Base-by-base conservation (phyloP, 2,329 filamentous ascomycete species). In the Alternaria triticina region DNA sequence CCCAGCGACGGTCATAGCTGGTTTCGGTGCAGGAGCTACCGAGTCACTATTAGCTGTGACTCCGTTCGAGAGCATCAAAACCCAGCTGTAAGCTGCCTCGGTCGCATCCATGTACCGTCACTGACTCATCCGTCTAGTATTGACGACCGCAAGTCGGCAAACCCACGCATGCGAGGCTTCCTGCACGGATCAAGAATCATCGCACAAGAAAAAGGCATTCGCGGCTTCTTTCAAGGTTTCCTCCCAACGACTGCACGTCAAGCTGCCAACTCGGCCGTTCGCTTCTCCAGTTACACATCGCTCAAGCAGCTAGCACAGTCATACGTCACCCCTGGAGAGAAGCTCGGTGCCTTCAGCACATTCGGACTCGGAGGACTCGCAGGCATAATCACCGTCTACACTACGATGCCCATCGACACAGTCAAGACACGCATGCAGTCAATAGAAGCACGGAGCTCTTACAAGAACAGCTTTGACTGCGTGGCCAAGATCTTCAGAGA, bases 351-450 rank as follows among this genome's bases (percentile, higher is more conserved):
- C 4, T 81, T 93, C 0, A 92, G 91, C 67, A 99, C 96, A 0
- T 99, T 99, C 77, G 93, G 88, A 2, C 93, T 97, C 72, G 96
- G 96, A 57, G 95, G 92, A 22, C 82, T 96, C 23, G 95, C 96
- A 0, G 96, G 96, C 3, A 82, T 96, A 6, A 94, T 98, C 66
- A 99, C 96, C 1, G 96, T 99, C 59, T 94, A 82, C 65, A 82
- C 82, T 2, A 86, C 89, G 2, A 90, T 91, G 81, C 89, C 89
- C 1, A 82, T 99, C 46, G 96, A 99, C 80, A 98, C 95, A 0
- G 87, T 99, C 79, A 99, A 99, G 87, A 99, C 96, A 52, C 83
- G 87, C 66, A 99, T 99, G 96, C 96, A 99, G 86, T 97, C 93
- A 70, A 90, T 97, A 65, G 93, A 97, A 80, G 93, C 95, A 33